Percentiles rank a stretch among this genome's conserved stretches.
These are phyloP conservation scores for Cucurbitaria berberidis DNA, from an alignment of 2,329 filamentous ascomycete species.

Conservation along the genomic window DNA sequence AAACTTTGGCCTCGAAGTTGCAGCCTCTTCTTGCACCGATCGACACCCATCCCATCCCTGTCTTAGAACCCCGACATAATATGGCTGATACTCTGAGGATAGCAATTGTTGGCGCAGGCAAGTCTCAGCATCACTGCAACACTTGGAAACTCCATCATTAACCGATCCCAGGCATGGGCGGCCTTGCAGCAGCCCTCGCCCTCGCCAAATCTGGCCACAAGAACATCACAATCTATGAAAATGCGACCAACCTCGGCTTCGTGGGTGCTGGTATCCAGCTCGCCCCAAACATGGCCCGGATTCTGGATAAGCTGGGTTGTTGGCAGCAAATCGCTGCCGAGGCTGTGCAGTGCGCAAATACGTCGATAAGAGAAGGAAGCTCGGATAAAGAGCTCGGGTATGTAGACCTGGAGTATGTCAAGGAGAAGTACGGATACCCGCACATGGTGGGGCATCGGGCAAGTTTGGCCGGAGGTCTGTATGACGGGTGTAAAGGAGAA, in stretches of 20 bases:
- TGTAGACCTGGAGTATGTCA: slow-evolving; percentile 72
- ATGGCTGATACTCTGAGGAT: slow-evolving; percentile 43
- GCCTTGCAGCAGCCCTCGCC: slow-evolving; percentile 72
- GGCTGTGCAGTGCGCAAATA: slow-evolving; percentile 72
- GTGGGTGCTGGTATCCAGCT: slow-evolving; percentile 86
- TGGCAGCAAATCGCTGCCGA: slow-evolving; percentile 74
- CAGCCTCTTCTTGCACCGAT: not conserved
- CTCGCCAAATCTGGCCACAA: slow-evolving; percentile 78
- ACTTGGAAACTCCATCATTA: slow-evolving; percentile 5
- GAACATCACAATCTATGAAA: slow-evolving; percentile 76
- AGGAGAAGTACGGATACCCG: slow-evolving; percentile 71
- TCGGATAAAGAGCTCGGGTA: slow-evolving; percentile 72
- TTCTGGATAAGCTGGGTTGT: slow-evolving; percentile 74
- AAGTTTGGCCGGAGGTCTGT: slow-evolving; percentile 72
- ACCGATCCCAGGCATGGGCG: slow-evolving; percentile 72
- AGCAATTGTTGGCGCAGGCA: slow-evolving; percentile 45
- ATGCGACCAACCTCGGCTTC: slow-evolving; percentile 75
- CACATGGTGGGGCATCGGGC: slow-evolving; percentile 82
- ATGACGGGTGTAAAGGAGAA: slow-evolving; percentile 70
- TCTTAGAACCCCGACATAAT: not conserved
- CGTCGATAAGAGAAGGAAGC: slow-evolving; percentile 75
- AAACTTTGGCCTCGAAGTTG: not conserved
- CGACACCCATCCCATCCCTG: not conserved
- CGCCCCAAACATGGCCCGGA: slow-evolving; percentile 80
- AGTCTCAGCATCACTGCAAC: not conserved